Conservation (phyloP, 306 rosid species). For the Sindora glabra region DNA sequence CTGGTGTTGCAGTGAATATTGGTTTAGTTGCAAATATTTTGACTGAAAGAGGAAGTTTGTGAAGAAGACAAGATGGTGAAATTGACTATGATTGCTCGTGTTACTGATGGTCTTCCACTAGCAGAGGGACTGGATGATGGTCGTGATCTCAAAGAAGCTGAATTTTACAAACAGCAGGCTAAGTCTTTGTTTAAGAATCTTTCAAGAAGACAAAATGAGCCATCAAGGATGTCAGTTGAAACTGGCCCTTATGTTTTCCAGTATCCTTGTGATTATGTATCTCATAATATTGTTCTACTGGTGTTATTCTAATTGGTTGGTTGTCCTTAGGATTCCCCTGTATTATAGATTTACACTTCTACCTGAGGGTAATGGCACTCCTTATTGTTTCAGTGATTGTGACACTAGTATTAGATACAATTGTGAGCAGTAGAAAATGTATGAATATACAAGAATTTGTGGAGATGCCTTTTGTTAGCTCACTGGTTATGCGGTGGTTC, state of each 20-base stretch:
- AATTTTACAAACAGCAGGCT: conserved; percentile 86
- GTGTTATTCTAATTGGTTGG: not conserved
- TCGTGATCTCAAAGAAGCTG: conserved; percentile 68
- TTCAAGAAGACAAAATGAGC: conserved; percentile 77
- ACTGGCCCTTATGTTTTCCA: conserved; percentile 86
- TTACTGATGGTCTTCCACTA: conserved; percentile 88
- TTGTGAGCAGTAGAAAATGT: not conserved
- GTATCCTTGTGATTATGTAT: conserved; percentile 55
- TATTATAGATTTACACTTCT: not conserved
- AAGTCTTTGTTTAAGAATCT: conserved; percentile 90
- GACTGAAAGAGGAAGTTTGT: conserved; percentile 17
- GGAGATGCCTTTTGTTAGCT: not conserved
- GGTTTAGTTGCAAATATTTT: conserved; percentile 11
- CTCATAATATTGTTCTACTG: not conserved
- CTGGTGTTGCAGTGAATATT: conserved; percentile 11
- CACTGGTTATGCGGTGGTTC: not conserved
- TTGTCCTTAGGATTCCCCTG: not conserved
- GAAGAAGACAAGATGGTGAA: conserved; percentile 77
- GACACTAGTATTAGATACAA: not conserved
- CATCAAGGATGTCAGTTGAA: conserved; percentile 96
- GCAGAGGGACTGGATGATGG: conserved; percentile 94
- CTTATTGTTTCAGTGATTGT: not conserved
- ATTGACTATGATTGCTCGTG: conserved; percentile 94
- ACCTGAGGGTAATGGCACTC: not conserved
- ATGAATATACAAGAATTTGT: too few relatives aligned